Evolutionary conservation across 2,329 filamentous ascomycete species (phyloP).

Genomic region (Alternaria consortialis): DNA sequence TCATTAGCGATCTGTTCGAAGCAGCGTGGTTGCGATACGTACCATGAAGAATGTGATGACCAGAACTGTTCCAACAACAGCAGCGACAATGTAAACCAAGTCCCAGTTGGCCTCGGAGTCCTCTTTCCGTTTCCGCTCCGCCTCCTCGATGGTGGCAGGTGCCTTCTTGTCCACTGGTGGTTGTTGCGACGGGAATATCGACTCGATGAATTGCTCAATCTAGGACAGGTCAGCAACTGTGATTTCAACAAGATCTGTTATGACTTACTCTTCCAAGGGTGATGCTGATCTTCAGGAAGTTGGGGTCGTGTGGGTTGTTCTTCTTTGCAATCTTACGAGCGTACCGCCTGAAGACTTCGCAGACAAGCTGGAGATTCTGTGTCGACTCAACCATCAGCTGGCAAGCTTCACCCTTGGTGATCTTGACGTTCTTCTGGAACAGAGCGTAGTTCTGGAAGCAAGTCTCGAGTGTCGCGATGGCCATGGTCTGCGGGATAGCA

Average conservation of each 20-base stretch:
- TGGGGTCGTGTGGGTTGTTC: conserved; percentile 92
- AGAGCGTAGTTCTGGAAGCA: conserved; percentile 91
- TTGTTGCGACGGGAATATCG: conserved; percentile 86
- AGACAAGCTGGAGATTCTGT: conserved; percentile 84
- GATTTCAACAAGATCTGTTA: not conserved
- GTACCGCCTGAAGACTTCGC: conserved; percentile 82
- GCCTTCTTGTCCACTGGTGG: conserved; percentile 59
- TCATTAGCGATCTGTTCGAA: conserved; percentile 25
- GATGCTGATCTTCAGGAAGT: conserved; percentile 89
- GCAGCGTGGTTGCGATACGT: conserved; percentile 47
- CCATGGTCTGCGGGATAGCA: conserved; percentile 96
- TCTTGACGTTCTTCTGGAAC: conserved; percentile 90
- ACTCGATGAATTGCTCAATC: conserved; percentile 96
- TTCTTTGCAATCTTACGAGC: conserved; percentile 85
- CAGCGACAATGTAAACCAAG: conserved; percentile 69
- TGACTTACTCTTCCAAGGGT: conserved; percentile 80
- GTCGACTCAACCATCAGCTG: conserved; percentile 91
- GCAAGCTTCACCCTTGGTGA: conserved; percentile 94
- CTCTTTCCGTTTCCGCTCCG: conserved; percentile 62
- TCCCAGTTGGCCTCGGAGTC: conserved; percentile 64
- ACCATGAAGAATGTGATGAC: conserved; percentile 84
- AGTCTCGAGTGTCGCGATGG: conserved; percentile 90
- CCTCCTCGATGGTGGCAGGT: conserved; percentile 62
- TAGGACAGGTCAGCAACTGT: conserved; percentile 49
- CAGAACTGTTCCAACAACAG: conserved; percentile 73